Evolutionary conservation across 2,329 filamentous ascomycete species (phyloP), one percentile per base, ranked within the genome.

Genomic region (Teratosphaeria nubilosa): DNA sequence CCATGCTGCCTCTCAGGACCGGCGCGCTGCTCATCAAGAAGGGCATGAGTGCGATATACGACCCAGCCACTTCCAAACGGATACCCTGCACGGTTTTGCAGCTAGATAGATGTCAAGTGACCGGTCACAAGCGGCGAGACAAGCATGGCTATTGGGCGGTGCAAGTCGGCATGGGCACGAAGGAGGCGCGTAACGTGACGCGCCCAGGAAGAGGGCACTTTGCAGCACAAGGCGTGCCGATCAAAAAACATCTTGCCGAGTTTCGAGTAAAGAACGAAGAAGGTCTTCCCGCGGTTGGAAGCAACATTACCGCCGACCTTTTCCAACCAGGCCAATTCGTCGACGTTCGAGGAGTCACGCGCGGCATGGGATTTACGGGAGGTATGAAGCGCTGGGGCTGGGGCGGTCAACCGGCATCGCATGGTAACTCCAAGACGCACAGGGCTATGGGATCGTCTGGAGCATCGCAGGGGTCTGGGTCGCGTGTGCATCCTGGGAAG

Each of bases 341-440:
- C 60, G 94, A 99, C 76, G 86, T 90, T 56, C 82, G 86, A 68
- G 86, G 85, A 54, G 84, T 87, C 69, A 87, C 85, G 66, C 84
- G 89, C 71, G 94, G 94, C 56, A 92, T 90, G 83, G 94, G 94
- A 7, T 99, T 96, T 73, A 90, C 88, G 10, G 94, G 94, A 82
- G 94, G 90, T 65, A 99, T 99, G 94, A 99, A 99, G 84, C 82
- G 89, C 66, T 89, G 92, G 77, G 91, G 91, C 34, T 97, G 94
- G 75, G 74, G 79, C 31, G 94, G 94, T 68, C 94, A 99, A 78
- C 87, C 86, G 66, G 89, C 90, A 58, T 91, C 86, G 67, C 94
- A 99, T 82, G 94, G 94, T 82, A 92, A 95, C 77, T 96, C 91
- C 70, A 85, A 91, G 77, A 91, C 90, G 70, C 94, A 99, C 80